phyloP scores from a whole-genome alignment of 306 rosid species.

The Rubus idaeus region DNA sequence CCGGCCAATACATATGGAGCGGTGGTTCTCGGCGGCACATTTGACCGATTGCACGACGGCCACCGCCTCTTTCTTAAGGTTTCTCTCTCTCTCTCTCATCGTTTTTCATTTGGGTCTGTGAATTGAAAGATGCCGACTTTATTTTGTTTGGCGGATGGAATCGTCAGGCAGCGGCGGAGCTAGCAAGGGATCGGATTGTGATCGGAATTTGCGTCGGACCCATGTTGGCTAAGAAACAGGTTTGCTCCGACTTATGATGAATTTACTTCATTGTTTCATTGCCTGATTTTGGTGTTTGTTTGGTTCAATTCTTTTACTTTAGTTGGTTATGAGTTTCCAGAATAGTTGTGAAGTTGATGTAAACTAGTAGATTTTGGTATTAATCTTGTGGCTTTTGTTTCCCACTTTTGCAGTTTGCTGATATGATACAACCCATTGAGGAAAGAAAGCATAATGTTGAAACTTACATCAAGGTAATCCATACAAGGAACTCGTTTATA shows the following conservation, averaged over 20 bases:
- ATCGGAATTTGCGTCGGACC: slow-evolving; percentile 89
- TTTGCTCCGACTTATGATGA: background rate
- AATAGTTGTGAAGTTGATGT: background rate
- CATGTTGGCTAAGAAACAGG: slow-evolving; percentile 79
- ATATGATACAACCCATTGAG: slow-evolving; percentile 76
- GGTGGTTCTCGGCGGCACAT: slow-evolving; percentile 91
- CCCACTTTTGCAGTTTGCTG: slow-evolving; percentile 58
- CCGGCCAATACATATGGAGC: slow-evolving; percentile 68
- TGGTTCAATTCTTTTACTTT: background rate
- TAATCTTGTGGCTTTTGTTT: slow-evolving; percentile 17
- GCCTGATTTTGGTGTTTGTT: background rate
- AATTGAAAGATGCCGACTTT: background rate
- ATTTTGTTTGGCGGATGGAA: background rate
- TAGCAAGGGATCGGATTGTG: slow-evolving; percentile 64
- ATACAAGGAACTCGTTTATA: background rate
- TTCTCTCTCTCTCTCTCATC: background rate
- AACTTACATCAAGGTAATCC: slow-evolving; percentile 72
- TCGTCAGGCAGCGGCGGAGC: slow-evolving; percentile 64
- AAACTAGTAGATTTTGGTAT: background rate
- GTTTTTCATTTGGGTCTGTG: background rate
- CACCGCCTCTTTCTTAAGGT: slow-evolving; percentile 94
- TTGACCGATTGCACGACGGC: slow-evolving; percentile 88
- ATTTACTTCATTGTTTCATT: background rate
- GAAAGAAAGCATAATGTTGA: slow-evolving; percentile 62
- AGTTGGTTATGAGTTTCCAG: background rate